Base-by-base conservation (phyloP, 176 grass and related monocot genomes). In the Cenchrus americanus region DNA sequence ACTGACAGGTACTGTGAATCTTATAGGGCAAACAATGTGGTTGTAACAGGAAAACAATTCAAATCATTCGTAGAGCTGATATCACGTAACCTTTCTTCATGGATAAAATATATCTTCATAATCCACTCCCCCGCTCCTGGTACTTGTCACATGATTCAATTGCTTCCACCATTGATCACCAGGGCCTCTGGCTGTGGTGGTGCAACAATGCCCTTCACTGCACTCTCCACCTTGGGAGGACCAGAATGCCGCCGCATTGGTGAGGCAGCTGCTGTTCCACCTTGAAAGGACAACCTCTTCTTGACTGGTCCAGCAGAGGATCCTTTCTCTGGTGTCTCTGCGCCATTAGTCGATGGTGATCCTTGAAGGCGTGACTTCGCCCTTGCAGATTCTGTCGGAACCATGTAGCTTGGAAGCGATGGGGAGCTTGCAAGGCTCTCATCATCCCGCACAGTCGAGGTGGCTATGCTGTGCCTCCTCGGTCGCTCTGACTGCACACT, bases 231-330 rank as follows among this genome's bases (percentile, higher is more conserved):
- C 81, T 97, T 97, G 27, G 95, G 95, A 57, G 95, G 95, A 12
- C 90, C 95, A 12, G 95, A 97, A 68, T 93, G 92, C 21, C 95
- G 84, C 65, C 95, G 81, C 88, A 85, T 89, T 23, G 81, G 87
- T 2, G 86, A 87, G 4, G 77, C 86, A 26, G 85, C 80, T 1
- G 10, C 87, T 46, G 49, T 80, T 64, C 92, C 93, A 13, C 76
- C 73, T 42, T 92, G 92, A 73, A 95, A 98, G 80, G 91, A 93
- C 48, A 98, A 70, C 87, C 78, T 93, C 77, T 95, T 98, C 93
- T 95, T 98, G 10, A 58, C 91, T 1, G 89, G 83, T 14, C 54
- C 90, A 34, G 63, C 52, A 47, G 87, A 80, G 34, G 54, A 49
- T 82, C 32, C 84, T 80, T 93, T 94, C 84, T 95, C 96, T 5